These are phyloP conservation scores for Solanum verrucosum DNA, from an alignment of 257 asterid species.

Conservation along the genomic window DNA sequence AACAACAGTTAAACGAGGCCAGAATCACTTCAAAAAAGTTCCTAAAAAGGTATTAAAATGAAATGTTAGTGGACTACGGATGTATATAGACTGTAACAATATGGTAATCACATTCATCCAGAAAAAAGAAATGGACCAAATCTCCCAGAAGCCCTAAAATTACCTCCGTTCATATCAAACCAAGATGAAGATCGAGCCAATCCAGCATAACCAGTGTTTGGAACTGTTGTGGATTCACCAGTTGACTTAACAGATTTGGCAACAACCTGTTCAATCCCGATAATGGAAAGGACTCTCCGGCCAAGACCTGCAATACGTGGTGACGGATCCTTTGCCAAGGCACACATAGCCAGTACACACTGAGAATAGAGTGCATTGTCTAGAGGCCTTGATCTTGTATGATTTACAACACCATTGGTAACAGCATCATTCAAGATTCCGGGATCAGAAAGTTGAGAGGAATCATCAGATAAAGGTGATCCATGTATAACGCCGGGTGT, in stretches of 20 bases:
- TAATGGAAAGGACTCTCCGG: slow-evolving; percentile 69
- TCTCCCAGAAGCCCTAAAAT: neutral
- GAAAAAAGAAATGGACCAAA: neutral
- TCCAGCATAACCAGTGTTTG: slow-evolving; percentile 61
- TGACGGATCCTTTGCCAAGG: slow-evolving; percentile 96
- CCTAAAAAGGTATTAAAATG: neutral
- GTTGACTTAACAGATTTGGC: slow-evolving; percentile 56
- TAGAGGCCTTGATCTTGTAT: slow-evolving; percentile 58
- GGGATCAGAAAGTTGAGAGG: slow-evolving; percentile 91
- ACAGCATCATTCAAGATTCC: slow-evolving; percentile 55
- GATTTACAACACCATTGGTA: slow-evolving; percentile 69
- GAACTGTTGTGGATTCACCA: slow-evolving; percentile 38
- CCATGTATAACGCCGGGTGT: slow-evolving; percentile 87
- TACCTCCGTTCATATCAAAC: slow-evolving; percentile 94
- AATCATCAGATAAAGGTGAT: slow-evolving; percentile 94
- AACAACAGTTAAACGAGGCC: slow-evolving; percentile 5
- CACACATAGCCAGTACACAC: slow-evolving; percentile 82
- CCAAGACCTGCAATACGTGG: slow-evolving; percentile 92
- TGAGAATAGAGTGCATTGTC: slow-evolving; percentile 81
- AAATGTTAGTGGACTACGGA: neutral
- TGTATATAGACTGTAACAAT: neutral
- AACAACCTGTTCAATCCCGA: slow-evolving; percentile 94
- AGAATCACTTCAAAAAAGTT: neutral
- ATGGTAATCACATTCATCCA: neutral
- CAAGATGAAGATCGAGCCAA: slow-evolving; percentile 91